phyloP scores from a whole-genome alignment of 2,329 filamentous ascomycete species.

The Tolypocladium ophioglossoides region DNA sequence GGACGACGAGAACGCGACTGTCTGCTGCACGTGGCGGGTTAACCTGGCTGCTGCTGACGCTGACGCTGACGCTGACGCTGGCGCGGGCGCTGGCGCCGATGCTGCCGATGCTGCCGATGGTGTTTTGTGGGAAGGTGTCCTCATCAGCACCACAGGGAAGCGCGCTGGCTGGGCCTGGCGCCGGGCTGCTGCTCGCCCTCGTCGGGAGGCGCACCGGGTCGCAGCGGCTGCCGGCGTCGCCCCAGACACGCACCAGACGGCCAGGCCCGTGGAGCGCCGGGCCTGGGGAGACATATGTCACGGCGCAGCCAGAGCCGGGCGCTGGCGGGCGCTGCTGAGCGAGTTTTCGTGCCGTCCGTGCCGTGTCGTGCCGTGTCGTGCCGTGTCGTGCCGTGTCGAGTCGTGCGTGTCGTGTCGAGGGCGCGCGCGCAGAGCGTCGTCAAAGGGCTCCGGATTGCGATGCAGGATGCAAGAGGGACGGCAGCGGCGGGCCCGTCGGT shows the following conservation, averaged over 20 bases:
- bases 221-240: neutral
- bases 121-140: neutral
- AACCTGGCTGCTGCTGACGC: conserved; percentile 1
- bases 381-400: too few relatives aligned
- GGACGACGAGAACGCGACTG: neutral
- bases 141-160: neutral
- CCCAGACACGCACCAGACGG: conserved; percentile 7
- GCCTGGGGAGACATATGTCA: conserved; percentile 20
- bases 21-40: neutral
- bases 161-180: neutral
- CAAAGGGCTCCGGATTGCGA: too few relatives aligned
- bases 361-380: too few relatives aligned
- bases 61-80: neutral
- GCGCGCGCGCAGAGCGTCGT: too few relatives aligned
- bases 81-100: too few relatives aligned
- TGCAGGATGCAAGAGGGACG: neutral
- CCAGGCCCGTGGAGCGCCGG: conserved; percentile 18
- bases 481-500: neutral
- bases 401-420: too few relatives aligned
- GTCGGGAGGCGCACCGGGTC: neutral
- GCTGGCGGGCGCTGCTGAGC: too few relatives aligned
- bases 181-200: neutral
- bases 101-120: neutral
- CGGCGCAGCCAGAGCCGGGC: neutral
- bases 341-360: too few relatives aligned